phyloP scores from a whole-genome alignment of 345 rosid species.

The Mallotus nudiflorus region DNA sequence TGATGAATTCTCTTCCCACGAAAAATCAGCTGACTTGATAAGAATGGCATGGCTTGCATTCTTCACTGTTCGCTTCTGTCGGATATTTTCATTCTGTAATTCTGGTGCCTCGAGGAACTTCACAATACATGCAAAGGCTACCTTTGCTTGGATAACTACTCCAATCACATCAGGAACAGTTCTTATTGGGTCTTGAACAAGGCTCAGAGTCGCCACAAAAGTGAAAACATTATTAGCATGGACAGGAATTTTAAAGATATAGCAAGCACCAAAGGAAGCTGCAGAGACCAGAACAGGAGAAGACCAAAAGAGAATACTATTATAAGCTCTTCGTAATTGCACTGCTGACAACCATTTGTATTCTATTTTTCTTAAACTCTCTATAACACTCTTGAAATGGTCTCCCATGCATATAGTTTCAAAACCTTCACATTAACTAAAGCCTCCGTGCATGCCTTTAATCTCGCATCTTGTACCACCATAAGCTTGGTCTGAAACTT shows the following conservation, averaged over 20 bases:
- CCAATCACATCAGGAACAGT: conserved; percentile 83
- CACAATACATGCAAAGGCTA: conserved; percentile 72
- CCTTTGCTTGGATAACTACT: conserved; percentile 84
- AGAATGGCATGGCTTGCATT: conserved; percentile 34
- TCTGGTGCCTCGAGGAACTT: conserved; percentile 88
- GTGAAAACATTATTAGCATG: conserved; percentile 88
- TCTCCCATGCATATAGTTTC: conserved; percentile 94
- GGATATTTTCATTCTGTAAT: conserved; percentile 54
- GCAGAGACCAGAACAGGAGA: conserved; percentile 88
- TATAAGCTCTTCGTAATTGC: conserved; percentile 70
- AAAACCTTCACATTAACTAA: conserved; percentile 87
- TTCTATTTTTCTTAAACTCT: conserved; percentile 65
- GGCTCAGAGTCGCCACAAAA: conserved; percentile 81
- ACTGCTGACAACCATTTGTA: conserved; percentile 73
- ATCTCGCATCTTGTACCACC: conserved; percentile 76
- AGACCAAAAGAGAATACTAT: conserved; percentile 75
- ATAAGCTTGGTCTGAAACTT: conserved; percentile 76
- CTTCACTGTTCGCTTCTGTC: conserved; percentile 36
- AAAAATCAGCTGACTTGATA: conserved; percentile 64
- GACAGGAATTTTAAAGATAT: conserved; percentile 70
- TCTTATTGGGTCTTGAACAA: conserved; percentile 88
- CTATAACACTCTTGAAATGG: conserved; percentile 82
- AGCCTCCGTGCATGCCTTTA: conserved; percentile 83
- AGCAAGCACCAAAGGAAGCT: conserved; percentile 86
- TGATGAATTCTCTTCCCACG: conserved; percentile 68